phyloP scores from a whole-genome alignment of 768 basidiomycete genomes.

The Leucocoprinus sp. region DNA sequence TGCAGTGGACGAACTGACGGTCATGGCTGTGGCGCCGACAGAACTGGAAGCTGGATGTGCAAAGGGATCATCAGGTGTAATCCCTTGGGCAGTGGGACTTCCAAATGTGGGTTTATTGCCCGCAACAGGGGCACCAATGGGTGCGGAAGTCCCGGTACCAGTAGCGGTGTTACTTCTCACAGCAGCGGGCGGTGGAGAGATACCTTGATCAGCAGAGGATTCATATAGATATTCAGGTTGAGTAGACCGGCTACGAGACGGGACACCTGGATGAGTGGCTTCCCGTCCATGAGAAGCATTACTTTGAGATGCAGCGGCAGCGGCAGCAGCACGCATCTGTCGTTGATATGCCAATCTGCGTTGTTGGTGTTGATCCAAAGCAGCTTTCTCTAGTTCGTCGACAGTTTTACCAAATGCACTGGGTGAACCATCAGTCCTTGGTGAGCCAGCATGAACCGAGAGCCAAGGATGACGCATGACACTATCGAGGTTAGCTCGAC shows the following conservation, averaged over 20 bases:
- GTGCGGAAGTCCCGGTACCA: too few species aligned
- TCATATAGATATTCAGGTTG: conserved; percentile 73
- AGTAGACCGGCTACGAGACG: conserved; percentile 46
- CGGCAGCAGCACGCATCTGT: conserved; percentile 58
- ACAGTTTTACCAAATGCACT: conserved; percentile 59
- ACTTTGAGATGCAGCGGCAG: conserved; percentile 25
- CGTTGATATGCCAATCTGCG: conserved; percentile 76
- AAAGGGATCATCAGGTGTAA: conserved; percentile 69
- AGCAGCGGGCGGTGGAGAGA: conserved; percentile 19
- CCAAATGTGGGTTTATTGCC: conserved; percentile 20
- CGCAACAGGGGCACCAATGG: too few species aligned
- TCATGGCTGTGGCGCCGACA: conserved; percentile 9
- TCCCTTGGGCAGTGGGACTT: conserved; percentile 27
- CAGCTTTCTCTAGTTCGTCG: conserved; percentile 69
- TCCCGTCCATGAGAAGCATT: conserved; percentile 40
- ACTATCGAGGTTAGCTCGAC: conserved; percentile 62
- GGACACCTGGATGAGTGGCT: conserved; percentile 27
- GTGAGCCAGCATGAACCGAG: conserved; percentile 42
- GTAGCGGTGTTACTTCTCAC: conserved; percentile 18
- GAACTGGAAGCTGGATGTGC: conserved; percentile 30
- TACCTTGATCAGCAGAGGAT: conserved; percentile 55
- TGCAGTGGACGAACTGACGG: conserved; percentile 9
- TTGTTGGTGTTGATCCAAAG: conserved; percentile 78
- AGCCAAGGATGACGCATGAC: conserved; percentile 93
- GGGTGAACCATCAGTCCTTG: conserved; percentile 23